Percentiles rank a stretch among this genome's conserved stretches.
These are phyloP conservation scores for Fusarium keratoplasticum DNA, from an alignment of 2,329 filamentous ascomycete species.

Conservation along the genomic window DNA sequence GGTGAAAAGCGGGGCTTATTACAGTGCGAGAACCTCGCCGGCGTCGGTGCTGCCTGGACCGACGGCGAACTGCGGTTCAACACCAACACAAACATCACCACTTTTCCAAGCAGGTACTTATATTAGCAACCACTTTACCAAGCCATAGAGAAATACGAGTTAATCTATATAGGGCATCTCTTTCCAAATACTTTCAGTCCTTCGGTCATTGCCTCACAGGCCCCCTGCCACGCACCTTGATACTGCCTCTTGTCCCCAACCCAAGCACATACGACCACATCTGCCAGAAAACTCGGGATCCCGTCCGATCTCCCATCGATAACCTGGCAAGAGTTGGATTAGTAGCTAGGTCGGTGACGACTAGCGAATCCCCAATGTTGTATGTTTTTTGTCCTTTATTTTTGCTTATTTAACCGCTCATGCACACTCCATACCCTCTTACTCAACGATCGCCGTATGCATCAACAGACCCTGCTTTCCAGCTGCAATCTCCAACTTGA, in stretches of 20 bases:
- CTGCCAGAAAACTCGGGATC: constrained; percentile 19
- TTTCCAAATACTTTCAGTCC: neutral
- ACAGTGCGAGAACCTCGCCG: neutral
- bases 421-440: neutral
- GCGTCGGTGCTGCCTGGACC: neutral
- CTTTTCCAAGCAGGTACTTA: neutral
- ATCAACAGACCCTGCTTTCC: constrained; percentile 31
- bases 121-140: neutral
- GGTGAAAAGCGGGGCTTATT: neutral
- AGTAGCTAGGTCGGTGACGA: constrained; percentile 19
- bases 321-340: constrained; percentile 20
- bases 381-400: constrained; percentile 4
- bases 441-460: constrained; percentile 38
- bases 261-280: constrained; percentile 19
- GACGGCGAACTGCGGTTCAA: neutral
- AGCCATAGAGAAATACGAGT: neutral
- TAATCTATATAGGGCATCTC: neutral
- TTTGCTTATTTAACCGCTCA: neutral
- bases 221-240: neutral
- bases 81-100: neutral
- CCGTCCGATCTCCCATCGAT: constrained; percentile 18
- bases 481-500: constrained; percentile 36
- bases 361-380: constrained; percentile 17
- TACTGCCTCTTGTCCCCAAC: constrained; percentile 1
- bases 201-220: neutral